Conservation (phyloP, 1,139 yeast species). For the Suhomyces anneliseae region DNA sequence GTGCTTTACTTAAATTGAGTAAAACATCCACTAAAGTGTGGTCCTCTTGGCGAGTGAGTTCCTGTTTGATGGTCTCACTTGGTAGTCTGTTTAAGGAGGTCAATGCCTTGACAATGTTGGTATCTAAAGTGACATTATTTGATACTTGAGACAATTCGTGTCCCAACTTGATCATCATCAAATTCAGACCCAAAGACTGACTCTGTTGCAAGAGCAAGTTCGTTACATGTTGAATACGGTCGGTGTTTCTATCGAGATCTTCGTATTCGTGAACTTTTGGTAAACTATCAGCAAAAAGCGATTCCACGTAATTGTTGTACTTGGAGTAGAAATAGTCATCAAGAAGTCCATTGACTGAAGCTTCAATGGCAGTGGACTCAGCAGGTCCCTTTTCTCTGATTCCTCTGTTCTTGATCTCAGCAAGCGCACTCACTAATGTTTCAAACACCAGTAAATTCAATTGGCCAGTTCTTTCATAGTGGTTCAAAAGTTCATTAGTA, state of each 20-base stretch:
- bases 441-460: slow-evolving; percentile 28
- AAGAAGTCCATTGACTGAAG: neutral
- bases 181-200: slow-evolving; percentile 12
- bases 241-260: slow-evolving; percentile 31
- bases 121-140: slow-evolving; percentile 11
- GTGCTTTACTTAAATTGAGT: slow-evolving; percentile 18
- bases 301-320: slow-evolving; percentile 30
- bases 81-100: slow-evolving; percentile 2
- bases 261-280: slow-evolving; percentile 41
- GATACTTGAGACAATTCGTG: slow-evolving; percentile 26
- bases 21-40: slow-evolving; percentile 25
- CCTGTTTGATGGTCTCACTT: neutral
- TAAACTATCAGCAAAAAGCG: slow-evolving; percentile 25
- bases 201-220: slow-evolving; percentile 12
- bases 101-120: neutral
- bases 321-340: slow-evolving; percentile 23
- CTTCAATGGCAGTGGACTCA: neutral
- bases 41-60: slow-evolving; percentile 18
- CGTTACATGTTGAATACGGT: slow-evolving; percentile 28
- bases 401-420: neutral
- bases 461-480: slow-evolving; percentile 15
- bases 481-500: slow-evolving; percentile 22
- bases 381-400: neutral
- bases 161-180: slow-evolving; percentile 24
- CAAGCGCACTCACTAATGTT: slow-evolving; percentile 3